Evolutionary conservation across 2,329 filamentous ascomycete genomes (phyloP).

Genomic region (Monosporascus ibericus): DNA sequence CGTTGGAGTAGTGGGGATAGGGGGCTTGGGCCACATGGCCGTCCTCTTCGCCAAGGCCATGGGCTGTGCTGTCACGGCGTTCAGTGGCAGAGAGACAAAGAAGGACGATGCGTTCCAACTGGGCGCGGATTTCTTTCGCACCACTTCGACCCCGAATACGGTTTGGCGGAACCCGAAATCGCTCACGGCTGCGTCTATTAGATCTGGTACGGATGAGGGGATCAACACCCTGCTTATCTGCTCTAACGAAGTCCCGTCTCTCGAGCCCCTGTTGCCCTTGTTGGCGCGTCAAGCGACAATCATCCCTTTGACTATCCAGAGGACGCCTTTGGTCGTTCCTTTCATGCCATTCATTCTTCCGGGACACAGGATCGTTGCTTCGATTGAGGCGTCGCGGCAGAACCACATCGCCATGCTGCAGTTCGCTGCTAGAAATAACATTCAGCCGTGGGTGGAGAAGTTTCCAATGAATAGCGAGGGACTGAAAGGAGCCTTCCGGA

Average conservation of each 20-base stretch:
- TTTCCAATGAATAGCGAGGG: slow-evolving; percentile 11
- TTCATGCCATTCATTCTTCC: slow-evolving; percentile 1
- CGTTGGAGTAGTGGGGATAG: slow-evolving; percentile 44
- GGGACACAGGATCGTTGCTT: slow-evolving; percentile 1
- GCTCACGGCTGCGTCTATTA: no score
- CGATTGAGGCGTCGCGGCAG: slow-evolving; percentile 8
- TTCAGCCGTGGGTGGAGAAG: slow-evolving; percentile 10
- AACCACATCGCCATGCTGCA: slow-evolving; percentile 9
- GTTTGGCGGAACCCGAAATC: not conserved
- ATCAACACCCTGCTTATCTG: slow-evolving; percentile 2
- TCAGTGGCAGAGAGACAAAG: not conserved
- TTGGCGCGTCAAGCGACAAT: not conserved
- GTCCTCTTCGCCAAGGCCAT: slow-evolving; percentile 59
- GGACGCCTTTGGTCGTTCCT: not conserved
- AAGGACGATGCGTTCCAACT: slow-evolving; percentile 6
- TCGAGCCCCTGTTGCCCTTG: not conserved
- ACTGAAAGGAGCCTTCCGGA: slow-evolving; percentile 6
- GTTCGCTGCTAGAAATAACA: slow-evolving; percentile 9
- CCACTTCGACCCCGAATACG: not conserved
- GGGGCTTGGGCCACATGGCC: slow-evolving; percentile 57
- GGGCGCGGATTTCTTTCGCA: slow-evolving; percentile 7
- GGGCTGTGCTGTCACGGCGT: slow-evolving; percentile 31
- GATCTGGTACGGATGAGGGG: no score
- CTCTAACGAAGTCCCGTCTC: not conserved
- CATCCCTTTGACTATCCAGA: slow-evolving; percentile 2